Percentiles rank a stretch among this genome's conserved stretches.
Evolutionary conservation across 441 rosid species (phyloP).

Genomic region (Eruca vesicaria): DNA sequence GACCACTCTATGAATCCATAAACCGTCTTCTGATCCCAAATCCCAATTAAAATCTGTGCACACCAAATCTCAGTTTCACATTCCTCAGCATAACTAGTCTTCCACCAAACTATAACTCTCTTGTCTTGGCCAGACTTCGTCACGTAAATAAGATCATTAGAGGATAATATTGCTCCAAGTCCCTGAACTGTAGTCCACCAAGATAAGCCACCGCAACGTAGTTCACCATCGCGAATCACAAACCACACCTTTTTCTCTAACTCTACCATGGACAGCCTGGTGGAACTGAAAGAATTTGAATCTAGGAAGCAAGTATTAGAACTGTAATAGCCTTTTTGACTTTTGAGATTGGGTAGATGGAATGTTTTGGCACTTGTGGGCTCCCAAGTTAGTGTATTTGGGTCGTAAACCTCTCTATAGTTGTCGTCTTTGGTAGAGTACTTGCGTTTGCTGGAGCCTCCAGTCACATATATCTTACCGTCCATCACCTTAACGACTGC

Average conservation of each 20-base stretch:
- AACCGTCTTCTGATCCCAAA: not conserved
- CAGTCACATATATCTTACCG: not conserved
- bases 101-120: not conserved
- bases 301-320: too few species aligned
- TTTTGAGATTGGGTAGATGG: not conserved
- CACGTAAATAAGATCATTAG: not conserved
- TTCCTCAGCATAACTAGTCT: not conserved
- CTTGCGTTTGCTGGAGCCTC: not conserved
- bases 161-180: not conserved
- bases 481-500: not conserved
- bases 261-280: not conserved
- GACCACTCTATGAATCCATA: not conserved
- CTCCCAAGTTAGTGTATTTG: not conserved
- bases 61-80: not conserved
- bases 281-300: too few species aligned
- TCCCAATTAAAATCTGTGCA: not conserved
- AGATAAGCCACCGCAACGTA: not conserved
- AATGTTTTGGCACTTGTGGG: not conserved
- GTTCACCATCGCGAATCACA: not conserved
- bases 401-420: not conserved
- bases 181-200: not conserved
- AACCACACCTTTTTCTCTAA: not conserved
- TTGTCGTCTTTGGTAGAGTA: not conserved
- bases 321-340: not conserved
- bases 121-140: not conserved